Conservation (phyloP, 306 rosid genomes). For the Fragaria ananassa region DNA sequence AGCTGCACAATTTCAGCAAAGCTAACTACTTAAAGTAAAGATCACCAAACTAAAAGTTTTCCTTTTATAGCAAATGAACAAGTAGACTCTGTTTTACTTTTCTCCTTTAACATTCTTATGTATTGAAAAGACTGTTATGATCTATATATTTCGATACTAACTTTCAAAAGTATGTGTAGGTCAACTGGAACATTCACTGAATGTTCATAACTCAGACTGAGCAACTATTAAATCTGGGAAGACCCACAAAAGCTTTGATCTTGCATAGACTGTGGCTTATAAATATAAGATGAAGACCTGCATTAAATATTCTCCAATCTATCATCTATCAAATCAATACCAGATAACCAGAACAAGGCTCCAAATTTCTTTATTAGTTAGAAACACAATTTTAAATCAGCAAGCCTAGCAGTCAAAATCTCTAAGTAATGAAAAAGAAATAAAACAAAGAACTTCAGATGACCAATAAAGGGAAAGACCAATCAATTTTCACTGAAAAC, state of each 20-base stretch:
- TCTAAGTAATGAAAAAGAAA: background rate
- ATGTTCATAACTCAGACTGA: background rate
- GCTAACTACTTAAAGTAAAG: background rate
- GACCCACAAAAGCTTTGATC: background rate
- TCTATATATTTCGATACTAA: background rate
- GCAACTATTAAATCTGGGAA: background rate
- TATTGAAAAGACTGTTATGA: background rate
- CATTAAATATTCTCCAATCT: background rate
- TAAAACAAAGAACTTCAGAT: background rate
- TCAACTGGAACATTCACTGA: background rate
- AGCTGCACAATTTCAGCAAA: background rate
- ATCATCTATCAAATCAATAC: conserved; percentile 11
- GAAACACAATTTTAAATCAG: background rate
- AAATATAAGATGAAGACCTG: background rate
- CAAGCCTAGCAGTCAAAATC: conserved; percentile 1
- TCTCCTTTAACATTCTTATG: background rate
- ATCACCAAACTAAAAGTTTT: background rate
- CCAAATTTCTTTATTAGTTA: background rate
- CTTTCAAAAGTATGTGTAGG: background rate
- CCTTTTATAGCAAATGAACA: background rate
- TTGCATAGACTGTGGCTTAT: background rate
- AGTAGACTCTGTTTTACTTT: background rate
- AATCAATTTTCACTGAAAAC: background rate
- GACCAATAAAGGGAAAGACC: background rate
- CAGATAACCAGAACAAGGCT: conserved; percentile 1